Conservation (phyloP, 2,329 filamentous ascomycete species). For the Blastomyces percursus region DNA sequence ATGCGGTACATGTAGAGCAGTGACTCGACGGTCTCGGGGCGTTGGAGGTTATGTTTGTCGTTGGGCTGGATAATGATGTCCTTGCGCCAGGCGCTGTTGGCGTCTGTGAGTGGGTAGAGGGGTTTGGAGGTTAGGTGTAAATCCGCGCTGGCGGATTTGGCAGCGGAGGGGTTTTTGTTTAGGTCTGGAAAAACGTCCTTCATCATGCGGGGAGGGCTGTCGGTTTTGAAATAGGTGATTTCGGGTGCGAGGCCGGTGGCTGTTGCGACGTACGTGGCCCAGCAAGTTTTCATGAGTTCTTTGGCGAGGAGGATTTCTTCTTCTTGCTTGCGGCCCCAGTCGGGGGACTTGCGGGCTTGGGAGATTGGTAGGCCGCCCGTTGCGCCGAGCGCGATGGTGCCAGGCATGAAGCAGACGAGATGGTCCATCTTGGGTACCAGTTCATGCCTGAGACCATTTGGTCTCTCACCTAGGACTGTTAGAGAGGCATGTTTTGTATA, state of each 20-base stretch:
- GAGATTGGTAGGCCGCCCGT: constrained; percentile 68
- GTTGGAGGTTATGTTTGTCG: constrained; percentile 88
- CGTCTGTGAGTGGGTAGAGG: constrained; percentile 22
- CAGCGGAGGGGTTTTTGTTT: constrained; percentile 16
- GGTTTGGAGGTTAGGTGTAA: constrained; percentile 26
- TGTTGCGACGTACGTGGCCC: constrained; percentile 91
- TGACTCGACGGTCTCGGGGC: constrained; percentile 92
- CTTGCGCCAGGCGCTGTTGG: constrained; percentile 49
- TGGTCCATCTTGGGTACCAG: constrained; percentile 95
- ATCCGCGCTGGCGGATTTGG: constrained; percentile 20
- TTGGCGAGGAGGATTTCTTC: constrained; percentile 77
- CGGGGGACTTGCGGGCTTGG: constrained; percentile 59
- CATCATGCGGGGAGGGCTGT: constrained; percentile 50
- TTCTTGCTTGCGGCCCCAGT: constrained; percentile 70
- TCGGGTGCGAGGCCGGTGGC: constrained; percentile 86
- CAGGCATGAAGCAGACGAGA: constrained; percentile 92
- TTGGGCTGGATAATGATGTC: constrained; percentile 70
- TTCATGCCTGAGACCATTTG: constrained; percentile 53
- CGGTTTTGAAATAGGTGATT: constrained; percentile 81
- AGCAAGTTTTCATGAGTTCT: constrained; percentile 93
- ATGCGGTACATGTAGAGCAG: constrained; percentile 99
- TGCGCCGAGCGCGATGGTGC: constrained; percentile 80
- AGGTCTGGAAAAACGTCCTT: constrained; percentile 28
- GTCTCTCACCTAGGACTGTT: constrained; percentile 83
- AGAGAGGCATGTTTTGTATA: constrained; percentile 72